Base-by-base conservation (phyloP, 2,329 filamentous ascomycete species). In the Aspergillus sp. region DNA sequence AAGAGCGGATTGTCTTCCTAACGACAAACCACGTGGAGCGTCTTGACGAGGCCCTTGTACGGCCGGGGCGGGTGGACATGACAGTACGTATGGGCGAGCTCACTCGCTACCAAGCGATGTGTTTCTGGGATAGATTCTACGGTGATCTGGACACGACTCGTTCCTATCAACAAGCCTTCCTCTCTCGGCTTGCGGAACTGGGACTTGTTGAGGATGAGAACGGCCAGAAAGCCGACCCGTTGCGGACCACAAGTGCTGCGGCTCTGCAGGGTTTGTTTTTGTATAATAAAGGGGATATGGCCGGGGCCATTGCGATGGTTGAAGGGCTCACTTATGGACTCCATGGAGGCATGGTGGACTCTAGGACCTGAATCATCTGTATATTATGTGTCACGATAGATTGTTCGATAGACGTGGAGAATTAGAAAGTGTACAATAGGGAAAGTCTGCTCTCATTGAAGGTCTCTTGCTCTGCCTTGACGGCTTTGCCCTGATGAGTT, bases 41-140 rank as follows among this genome's bases (percentile, higher is more conserved):
- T 41, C 83, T 98, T 2, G 92, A 97, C 68, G 89, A 91, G 60
- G 95, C 95, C 4, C 77, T 99, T 43, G 91, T 98, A 48, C 84
- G 95, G 23, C 95, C 95, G 0, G 95, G 95, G 0, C 85, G 95
- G 49, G 92, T 99, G 1, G 95, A 99, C 74, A 90, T 98, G 88
- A 95, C 91, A 64, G 84, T 96, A 3, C 86, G 91, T 55, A 88
- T 99, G 49, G 93, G 93, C 39, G 90, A 96, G 74, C 92, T 93
- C 33, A 93, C 90, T 3, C 82, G 86, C 58, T 89, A 90, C 72
- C 95, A 98, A 76, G 93, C 96, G 17, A 85, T 80, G 14, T 82
- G 89, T 73, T 90, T 99, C 77, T 99, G 93, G 92, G 89, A 96
- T 73, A 87, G 95, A 19, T 99, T 98, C 78, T 99, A 98, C 70